Base-by-base conservation (phyloP, 495 filamentous ascomycete species). In the Evernia prunastri region DNA sequence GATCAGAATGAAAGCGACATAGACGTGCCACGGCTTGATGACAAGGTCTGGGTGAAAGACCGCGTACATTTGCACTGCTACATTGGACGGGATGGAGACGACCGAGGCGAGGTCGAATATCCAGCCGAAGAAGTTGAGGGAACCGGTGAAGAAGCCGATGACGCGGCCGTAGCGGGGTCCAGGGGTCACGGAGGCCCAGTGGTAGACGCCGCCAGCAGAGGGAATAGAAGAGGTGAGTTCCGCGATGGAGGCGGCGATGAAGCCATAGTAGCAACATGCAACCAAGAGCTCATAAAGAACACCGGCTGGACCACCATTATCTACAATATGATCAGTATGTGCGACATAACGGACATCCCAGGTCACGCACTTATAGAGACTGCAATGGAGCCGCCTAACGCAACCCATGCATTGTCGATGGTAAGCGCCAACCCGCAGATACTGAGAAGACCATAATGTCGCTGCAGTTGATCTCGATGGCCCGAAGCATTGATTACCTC, bases 181-280 rank as follows among this genome's bases (percentile, higher is more conserved):
- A 6, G 80, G 80, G 0, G 88, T 82, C 4, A 91, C 80, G 0
- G 86, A 86, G 0, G 88, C 88, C 88, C 88, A 91, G 72, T 92
- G 89, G 72, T 91, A 91, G 10, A 91, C 89, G 45, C 90, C 89
- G n/a, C 86, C 88, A 11, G 86, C 82, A 0, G 88, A 90, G 1
- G 90, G 90, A 67, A 94, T 88, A 1, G 87, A 81, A 2, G 89
- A 92, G 15, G 90, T 87, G 54, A 93, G 78, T 76, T 92, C 83
- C 12, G 86, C 84, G 33, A 89, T 82, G 1, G 82, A 86, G 10
- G 83, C 80, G 1, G 80, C 79, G 42, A 83, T 79, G 33, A 82
- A 68, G 65, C 75, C 77, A 66, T 84, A 84, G 58, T 78, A 82
- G 23, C 81, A 59, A 6, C 79, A 80, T 1, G 80, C 80, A 3